These are phyloP conservation scores for Meripilus lineatus DNA, from an alignment of 1,284 basidiomycete genomes.

Conservation along the genomic window DNA sequence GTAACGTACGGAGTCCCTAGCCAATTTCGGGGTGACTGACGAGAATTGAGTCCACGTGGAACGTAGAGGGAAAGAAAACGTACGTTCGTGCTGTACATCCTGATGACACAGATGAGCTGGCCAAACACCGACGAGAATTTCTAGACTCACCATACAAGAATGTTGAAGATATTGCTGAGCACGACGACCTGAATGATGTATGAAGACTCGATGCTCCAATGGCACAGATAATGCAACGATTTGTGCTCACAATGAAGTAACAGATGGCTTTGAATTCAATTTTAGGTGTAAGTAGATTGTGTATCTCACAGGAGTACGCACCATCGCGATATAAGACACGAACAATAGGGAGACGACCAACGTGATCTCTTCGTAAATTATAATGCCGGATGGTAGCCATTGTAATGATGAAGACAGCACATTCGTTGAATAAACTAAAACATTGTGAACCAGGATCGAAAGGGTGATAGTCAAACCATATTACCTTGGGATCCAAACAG, in stretches of 20 bases:
- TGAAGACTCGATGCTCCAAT: neutral
- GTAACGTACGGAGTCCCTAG: neutral
- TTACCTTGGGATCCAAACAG: neutral
- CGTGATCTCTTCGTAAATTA: neutral
- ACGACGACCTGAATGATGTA: neutral
- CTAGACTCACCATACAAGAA: conserved; percentile 16
- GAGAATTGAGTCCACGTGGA: too few relatives aligned
- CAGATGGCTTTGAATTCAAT: neutral
- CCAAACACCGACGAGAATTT: neutral
- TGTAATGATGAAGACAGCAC: neutral
- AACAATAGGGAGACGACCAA: neutral
- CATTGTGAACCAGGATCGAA: too few relatives aligned
- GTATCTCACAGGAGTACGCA: neutral
- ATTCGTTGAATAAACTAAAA: neutral
- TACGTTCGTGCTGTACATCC: neutral
- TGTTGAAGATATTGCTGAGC: conserved; percentile 10
- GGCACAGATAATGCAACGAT: too few relatives aligned
- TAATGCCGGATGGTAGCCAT: neutral
- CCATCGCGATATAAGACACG: neutral
- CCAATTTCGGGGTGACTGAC: neutral
- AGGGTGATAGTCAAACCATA: neutral
- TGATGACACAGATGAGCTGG: neutral
- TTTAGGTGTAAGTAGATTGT: too few relatives aligned
- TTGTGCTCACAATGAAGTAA: neutral
- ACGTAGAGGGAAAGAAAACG: too few relatives aligned